These are phyloP conservation scores for Penicillium lividum DNA, from an alignment of 495 filamentous ascomycete genomes.

Conservation along the genomic window DNA sequence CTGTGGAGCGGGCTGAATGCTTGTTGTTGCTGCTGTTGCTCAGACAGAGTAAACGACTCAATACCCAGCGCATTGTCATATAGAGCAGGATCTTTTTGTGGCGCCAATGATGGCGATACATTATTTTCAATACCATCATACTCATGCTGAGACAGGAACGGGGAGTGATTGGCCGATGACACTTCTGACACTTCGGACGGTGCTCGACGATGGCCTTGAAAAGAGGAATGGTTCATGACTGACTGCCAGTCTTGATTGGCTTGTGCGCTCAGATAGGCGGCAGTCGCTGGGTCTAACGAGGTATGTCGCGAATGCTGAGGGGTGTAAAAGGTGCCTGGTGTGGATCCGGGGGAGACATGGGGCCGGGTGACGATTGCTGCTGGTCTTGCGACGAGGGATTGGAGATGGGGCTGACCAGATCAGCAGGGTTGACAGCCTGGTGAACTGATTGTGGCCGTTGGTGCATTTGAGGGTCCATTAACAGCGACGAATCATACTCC, in stretches of 20 bases:
- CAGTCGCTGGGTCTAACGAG: conserved; percentile 78
- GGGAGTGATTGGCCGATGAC: conserved; percentile 80
- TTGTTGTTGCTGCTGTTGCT: conserved; percentile 59
- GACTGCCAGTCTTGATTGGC: conserved; percentile 63
- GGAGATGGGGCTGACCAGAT: conserved; percentile 71
- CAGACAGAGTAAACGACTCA: conserved; percentile 79
- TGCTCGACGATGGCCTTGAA: conserved; percentile 74
- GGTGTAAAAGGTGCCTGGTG: conserved; percentile 53
- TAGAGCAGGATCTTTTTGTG: conserved; percentile 67
- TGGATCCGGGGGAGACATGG: conserved; percentile 57
- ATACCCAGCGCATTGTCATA: conserved; percentile 79
- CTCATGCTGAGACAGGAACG: conserved; percentile 76
- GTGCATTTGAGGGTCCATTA: conserved; percentile 52
- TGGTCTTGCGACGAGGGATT: conserved; percentile 65
- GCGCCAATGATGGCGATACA: conserved; percentile 76
- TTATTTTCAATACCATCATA: conserved; percentile 72
- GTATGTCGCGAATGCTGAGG: conserved; percentile 73
- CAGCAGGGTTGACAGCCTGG: conserved; percentile 60
- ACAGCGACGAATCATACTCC: conserved; percentile 40
- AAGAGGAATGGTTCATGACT: conserved; percentile 62
- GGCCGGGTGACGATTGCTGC: conserved; percentile 50
- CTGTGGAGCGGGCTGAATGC: conserved; percentile 77
- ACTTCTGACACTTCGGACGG: conserved; percentile 92
- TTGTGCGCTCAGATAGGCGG: conserved; percentile 66
- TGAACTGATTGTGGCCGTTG: conserved; percentile 39